phyloP scores from a whole-genome alignment of 768 basidiomycete species.

The Pleurotus tuber-regium region DNA sequence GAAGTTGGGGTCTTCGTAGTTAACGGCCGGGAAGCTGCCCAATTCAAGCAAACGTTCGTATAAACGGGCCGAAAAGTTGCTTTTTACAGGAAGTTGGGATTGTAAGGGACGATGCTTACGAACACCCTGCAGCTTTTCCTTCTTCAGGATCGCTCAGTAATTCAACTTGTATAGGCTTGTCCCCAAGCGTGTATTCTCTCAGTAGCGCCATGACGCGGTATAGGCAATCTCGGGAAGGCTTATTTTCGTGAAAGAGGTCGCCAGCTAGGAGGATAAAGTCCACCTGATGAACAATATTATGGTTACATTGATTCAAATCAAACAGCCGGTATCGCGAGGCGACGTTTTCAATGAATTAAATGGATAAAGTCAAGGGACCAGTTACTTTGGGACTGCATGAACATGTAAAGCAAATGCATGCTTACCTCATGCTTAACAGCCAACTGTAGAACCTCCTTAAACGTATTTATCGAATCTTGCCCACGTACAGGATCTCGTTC shows the following conservation, averaged over 20 bases:
- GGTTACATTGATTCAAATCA: too few relatives aligned
- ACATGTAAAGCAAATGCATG: constrained; percentile 3
- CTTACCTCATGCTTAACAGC: constrained; percentile 86
- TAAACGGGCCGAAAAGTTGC: background rate
- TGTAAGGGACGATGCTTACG: constrained; percentile 52
- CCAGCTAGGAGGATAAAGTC: constrained; percentile 95
- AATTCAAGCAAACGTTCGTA: background rate
- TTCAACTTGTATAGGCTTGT: constrained; percentile 88
- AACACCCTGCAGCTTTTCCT: constrained; percentile 81
- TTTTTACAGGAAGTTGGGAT: background rate
- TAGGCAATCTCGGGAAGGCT: constrained; percentile 86
- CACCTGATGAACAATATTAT: constrained; percentile 70
- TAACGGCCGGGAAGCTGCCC: constrained; percentile 88
- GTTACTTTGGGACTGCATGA: too few relatives aligned
- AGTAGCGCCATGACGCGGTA: constrained; percentile 88
- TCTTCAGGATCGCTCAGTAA: constrained; percentile 91
- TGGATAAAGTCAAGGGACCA: too few relatives aligned
- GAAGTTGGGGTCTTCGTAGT: constrained; percentile 95
- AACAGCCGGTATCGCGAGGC: too few relatives aligned
- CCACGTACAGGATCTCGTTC: constrained; percentile 94
- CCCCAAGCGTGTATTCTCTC: constrained; percentile 86
- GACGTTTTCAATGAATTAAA: too few relatives aligned
- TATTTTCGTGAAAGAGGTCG: constrained; percentile 97
- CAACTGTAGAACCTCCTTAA: constrained; percentile 88
- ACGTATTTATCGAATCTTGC: constrained; percentile 93